Conservation (phyloP, 352 stramenopile genomes). For the Phytophthora quininea region DNA sequence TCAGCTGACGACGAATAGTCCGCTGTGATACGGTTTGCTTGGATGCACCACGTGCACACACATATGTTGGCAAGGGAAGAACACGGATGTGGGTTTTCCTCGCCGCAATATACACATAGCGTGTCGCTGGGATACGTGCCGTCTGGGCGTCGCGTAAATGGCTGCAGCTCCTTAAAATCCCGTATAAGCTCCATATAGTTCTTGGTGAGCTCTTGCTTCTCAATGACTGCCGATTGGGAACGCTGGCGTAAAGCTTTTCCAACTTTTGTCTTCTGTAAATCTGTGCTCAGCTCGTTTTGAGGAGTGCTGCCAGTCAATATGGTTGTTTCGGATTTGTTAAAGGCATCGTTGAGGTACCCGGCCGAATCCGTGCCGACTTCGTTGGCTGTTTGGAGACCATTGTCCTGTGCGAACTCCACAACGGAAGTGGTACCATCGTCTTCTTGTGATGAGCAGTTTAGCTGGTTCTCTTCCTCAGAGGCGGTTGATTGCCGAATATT, state of each 20-base stretch:
- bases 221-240: slow-evolving; percentile 21
- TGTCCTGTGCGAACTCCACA: slow-evolving; percentile 1
- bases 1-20: slow-evolving; percentile 22
- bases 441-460: slow-evolving; percentile 15
- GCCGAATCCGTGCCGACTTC: not conserved
- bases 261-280: slow-evolving; percentile 1
- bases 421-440: not conserved
- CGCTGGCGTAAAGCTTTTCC: slow-evolving; percentile 18
- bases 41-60: slow-evolving; percentile 61
- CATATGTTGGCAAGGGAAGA: slow-evolving; percentile 62
- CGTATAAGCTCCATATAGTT: slow-evolving; percentile 64
- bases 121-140: slow-evolving; percentile 45
- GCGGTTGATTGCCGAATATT: not conserved
- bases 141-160: slow-evolving; percentile 53
- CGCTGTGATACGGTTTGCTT: slow-evolving; percentile 43
- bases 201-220: slow-evolving; percentile 43
- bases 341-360: not conserved
- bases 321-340: too few species aligned
- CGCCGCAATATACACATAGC: slow-evolving; percentile 55
- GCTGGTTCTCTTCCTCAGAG: slow-evolving; percentile 8
- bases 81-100: slow-evolving; percentile 24
- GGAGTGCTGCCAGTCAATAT: too few species aligned
- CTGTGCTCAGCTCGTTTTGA: too few species aligned
- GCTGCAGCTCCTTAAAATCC: slow-evolving; percentile 56
- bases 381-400: slow-evolving; percentile 21